Base-by-base conservation (phyloP, 2,329 filamentous ascomycete genomes). In the Sodiomyces alkalinus region DNA sequence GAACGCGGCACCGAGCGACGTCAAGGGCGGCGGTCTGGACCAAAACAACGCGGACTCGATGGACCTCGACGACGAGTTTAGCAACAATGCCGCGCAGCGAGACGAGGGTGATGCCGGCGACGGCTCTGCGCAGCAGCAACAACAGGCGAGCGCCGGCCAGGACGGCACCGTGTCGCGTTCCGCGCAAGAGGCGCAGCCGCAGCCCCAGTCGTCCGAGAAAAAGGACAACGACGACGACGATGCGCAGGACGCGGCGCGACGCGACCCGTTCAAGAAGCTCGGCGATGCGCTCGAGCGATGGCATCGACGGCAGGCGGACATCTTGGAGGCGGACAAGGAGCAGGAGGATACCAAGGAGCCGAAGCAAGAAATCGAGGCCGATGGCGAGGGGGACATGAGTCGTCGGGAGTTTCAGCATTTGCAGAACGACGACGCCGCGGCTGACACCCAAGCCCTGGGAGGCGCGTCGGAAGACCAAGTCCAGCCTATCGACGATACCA, bases 341-440 rank as follows among this genome's bases (percentile, higher is more conserved):
- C 55, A 74, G 29, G 52, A 62, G 22, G 52, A 51, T 13, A 63
- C 71, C 26, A 57, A 64, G 9, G 52, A 64, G 13, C 60, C 67
- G 18, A 53, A 70, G 39, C 56, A 55, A 20, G 51, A 64, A 22
- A 49, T 58, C 23, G 53, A 56, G 39, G 57, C 48, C 41, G 71
- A 80, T 34, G n/a, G n/a, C n/a, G n/a, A n/a, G n/a, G n/a, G n/a
- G n/a, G 75, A 90, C 36, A 78, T 82, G 62, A 64, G 69, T 7
- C 66, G 77, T 45, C 71, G 70, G n/a, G 85, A 94, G 46, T 94
- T 94, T 46, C 85, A 96, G 55, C 90, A 99, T 53, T 61, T 96
- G 4, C 77, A 79, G 35, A 74, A 94, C 39, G 82, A 94, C 34
- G 69, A 90, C 17, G 70, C 75, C 17, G 66, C 76, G 30, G 71